Evolutionary conservation across 768 basidiomycete species (phyloP), one percentile per base, ranked within the genome.

Genomic region (Amanita pallidorosea): DNA sequence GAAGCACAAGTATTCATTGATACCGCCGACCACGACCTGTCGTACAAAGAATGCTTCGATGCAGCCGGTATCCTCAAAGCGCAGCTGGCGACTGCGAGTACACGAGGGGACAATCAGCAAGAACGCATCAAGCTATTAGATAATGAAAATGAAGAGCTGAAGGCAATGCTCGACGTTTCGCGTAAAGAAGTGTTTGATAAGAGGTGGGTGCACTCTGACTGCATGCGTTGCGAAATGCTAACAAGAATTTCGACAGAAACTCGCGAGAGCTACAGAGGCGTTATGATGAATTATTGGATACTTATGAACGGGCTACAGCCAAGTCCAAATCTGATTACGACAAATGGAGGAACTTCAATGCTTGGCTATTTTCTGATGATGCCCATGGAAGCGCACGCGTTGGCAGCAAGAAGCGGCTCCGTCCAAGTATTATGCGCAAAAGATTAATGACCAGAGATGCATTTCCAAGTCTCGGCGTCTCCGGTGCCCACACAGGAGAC

Each of bases 301-400:
- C 68, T 25, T 73, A 73, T 49, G 67, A 71, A 46, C 70, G 74
- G 1, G 72, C 73, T 11, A 70, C 69, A 9, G 66, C 61, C 18
- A 72, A 70, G 17, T 79, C 78, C 61, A 70, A 74, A 53, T 52
- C 54, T 17, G 76, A 84, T 59, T 80, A 72, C 62, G 72, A 72
- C 60, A 74, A 69, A 52, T 83, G 78, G 77, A 63, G 63, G 38
- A 58, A 57, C 13, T 68, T 76, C 56, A 72, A 71, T 46, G 54
- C 61, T 25, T 79, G 71, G 73, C 55, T 76, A 4, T 67, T 67
- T 43, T 57, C 55, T 29, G 65, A 73, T 35, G 57, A 67, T 12
- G 11, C 18, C 8, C 61, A 58, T 15, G 53, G 61, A n/a, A 61
- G 65, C 13, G 62, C 57, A 38, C 53, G 51, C 7, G 61, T 58